These are phyloP conservation scores for Clarireedia sp. DNA, from an alignment of 2,329 filamentous ascomycete species.

Conservation along the genomic window DNA sequence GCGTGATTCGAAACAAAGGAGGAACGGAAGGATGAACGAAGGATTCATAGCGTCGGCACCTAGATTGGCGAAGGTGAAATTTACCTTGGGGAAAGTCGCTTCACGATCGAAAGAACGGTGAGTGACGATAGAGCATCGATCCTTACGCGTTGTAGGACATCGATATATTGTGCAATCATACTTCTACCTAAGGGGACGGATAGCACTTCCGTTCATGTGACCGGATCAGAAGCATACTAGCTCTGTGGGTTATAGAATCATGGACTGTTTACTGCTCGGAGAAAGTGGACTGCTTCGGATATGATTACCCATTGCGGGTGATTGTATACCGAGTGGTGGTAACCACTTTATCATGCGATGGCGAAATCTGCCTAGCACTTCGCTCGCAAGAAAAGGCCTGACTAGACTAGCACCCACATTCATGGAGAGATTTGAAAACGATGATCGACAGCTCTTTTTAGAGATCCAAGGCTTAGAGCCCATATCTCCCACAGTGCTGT, in stretches of 20 bases:
- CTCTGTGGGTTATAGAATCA: background rate
- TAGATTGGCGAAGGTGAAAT: too few species aligned
- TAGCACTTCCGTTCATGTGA: constrained; percentile 7
- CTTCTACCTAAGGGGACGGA: background rate
- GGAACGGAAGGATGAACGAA: too few species aligned
- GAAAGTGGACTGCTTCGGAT: constrained; percentile 6
- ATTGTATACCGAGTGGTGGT: constrained; percentile 2
- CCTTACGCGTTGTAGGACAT: background rate
- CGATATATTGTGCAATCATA: background rate
- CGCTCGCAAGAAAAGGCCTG: background rate
- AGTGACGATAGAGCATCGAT: background rate
- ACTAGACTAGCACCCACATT: background rate
- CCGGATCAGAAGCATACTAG: background rate
- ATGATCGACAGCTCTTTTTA: background rate
- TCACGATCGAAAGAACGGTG: background rate
- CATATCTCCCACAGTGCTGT: background rate
- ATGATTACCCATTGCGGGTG: constrained; percentile 3
- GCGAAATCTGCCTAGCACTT: background rate
- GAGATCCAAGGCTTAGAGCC: background rate
- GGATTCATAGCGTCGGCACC: too few species aligned
- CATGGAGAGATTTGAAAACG: constrained; percentile 1
- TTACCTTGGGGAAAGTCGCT: too few species aligned
- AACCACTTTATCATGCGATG: background rate
- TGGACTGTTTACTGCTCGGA: background rate
- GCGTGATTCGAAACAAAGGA: too few species aligned